Percentiles rank a stretch among this genome's conserved stretches.
phyloP scores from a whole-genome alignment of 1,139 yeast genomes.

The Pichia sp. region DNA sequence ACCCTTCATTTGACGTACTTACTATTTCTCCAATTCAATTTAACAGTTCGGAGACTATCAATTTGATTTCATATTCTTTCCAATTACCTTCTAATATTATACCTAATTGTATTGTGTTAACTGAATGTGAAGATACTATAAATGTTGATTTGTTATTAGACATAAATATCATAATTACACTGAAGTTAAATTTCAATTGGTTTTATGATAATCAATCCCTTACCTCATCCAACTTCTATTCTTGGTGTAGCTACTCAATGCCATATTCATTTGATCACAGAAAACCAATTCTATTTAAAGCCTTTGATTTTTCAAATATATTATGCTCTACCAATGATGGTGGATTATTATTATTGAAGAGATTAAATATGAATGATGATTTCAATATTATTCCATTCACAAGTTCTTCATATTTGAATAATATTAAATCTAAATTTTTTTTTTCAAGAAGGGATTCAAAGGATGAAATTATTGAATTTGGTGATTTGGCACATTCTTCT shows the following conservation, averaged over 20 bases:
- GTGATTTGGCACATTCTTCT: constrained; percentile 22
- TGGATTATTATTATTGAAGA: constrained; percentile 49
- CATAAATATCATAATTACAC: constrained; percentile 33
- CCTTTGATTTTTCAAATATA: constrained; percentile 37
- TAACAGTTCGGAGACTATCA: constrained; percentile 18
- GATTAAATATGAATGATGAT: constrained; percentile 34
- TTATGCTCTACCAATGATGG: constrained; percentile 68
- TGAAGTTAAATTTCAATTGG: constrained; percentile 11
- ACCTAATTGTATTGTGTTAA: constrained; percentile 20
- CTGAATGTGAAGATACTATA: constrained; percentile 15
- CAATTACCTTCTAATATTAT: constrained; percentile 22
- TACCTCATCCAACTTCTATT: constrained; percentile 14
- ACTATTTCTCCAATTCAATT: constrained; percentile 24
- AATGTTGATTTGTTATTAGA: constrained; percentile 31
- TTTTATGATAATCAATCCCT: constrained; percentile 13
- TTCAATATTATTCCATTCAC: constrained; percentile 48
- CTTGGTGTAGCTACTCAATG: constrained; percentile 60
- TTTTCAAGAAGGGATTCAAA: constrained; percentile 4
- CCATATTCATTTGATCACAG: constrained; percentile 74
- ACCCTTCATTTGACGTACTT: constrained; percentile 13
- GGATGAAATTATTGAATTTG: constrained; percentile 12
- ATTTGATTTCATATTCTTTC: constrained; percentile 18
- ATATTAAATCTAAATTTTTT: constrained; percentile 28
- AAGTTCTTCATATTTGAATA: constrained; percentile 47
- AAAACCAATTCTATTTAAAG: constrained; percentile 48